Evolutionary conservation across 495 filamentous ascomycete genomes (phyloP), one percentile per base, ranked within the genome.

Genomic region (Penicillium goetzii): DNA sequence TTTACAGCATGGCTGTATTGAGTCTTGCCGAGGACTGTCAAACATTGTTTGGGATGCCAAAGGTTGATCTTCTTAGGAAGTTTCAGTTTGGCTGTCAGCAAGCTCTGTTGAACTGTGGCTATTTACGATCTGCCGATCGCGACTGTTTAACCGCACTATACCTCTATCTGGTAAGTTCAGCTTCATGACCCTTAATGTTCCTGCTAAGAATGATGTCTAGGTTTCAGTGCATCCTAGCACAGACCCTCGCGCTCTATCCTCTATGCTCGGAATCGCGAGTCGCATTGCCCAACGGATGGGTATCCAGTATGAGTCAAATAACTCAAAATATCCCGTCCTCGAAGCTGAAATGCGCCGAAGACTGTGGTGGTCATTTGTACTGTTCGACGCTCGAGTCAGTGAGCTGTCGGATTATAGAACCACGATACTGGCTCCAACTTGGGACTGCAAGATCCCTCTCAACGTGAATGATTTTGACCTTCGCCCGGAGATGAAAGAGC

Each of bases 91-190:
- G 73, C 4, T 87, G 84, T 69, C 82, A 84, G 63, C 82, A 86
- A 72, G 83, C 84, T 11, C 71, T 89, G 36, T 40, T 77, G 21
- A 84, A 82, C 23, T 79, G 73, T 63, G 66, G 67, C 0, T 78
- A 80, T 64, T 63, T 85, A 51, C 76, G 78, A 25, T 72, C 77
- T 1, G 63, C 56, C n/a, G 80, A 87, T 72, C 79, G 77, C 12
- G 82, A 86, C 17, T 83, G 78, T 67, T 73, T 89, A 67, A 86
- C 84, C 0, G 86, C 86, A 26, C 80, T 87, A n/a, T 84, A 73
- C 67, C 76, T 89, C 7, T 87, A 86, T 63, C 69, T 88, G 45
- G 86, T 88, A 71, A 68, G 81, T 70, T 59, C 9, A 21, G 10
- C 60, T 51, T 14, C 50, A 15, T 19, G 17, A 8, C 9, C 23